phyloP scores from a whole-genome alignment of 1,284 basidiomycete genomes.

The Tilletia walkeri region DNA sequence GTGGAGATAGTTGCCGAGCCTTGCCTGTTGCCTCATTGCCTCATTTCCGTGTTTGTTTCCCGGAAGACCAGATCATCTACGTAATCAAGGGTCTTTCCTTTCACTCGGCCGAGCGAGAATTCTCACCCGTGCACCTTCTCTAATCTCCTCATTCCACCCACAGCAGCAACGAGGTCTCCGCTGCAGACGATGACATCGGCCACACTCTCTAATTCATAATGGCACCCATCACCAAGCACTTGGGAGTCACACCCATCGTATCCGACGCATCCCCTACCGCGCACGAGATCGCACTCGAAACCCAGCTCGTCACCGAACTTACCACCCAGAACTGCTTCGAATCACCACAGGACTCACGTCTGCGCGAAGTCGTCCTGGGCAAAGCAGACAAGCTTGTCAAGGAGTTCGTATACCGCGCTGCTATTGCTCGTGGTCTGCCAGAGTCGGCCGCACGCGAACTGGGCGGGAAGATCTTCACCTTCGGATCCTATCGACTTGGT shows the following conservation, averaged over 20 bases:
- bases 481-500: constrained; percentile 78
- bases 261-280: constrained; percentile 59
- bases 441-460: constrained; percentile 80
- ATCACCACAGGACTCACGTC: constrained; percentile 80
- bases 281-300: constrained; percentile 63
- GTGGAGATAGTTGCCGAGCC: too few relatives aligned
- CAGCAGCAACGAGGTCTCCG: not conserved
- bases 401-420: constrained; percentile 85
- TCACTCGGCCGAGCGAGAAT: too few relatives aligned
- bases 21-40: too few relatives aligned
- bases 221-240: constrained; percentile 11
- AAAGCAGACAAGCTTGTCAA: constrained; percentile 86
- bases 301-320: constrained; percentile 83
- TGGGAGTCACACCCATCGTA: constrained; percentile 79
- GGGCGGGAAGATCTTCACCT: constrained; percentile 98
- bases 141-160: too few relatives aligned
- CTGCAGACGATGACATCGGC: not conserved
- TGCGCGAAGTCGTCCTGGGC: constrained; percentile 86
- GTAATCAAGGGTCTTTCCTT: too few relatives aligned
- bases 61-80: too few relatives aligned
- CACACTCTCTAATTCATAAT: not conserved
- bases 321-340: constrained; percentile 84
- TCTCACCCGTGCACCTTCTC: too few relatives aligned
- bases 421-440: constrained; percentile 75
- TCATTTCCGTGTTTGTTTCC: too few relatives aligned